Evolutionary conservation across 176 grass and related monocot species (phyloP), one percentile per base, ranked within the genome.

Genomic region (Bonia amplexicaulis): DNA sequence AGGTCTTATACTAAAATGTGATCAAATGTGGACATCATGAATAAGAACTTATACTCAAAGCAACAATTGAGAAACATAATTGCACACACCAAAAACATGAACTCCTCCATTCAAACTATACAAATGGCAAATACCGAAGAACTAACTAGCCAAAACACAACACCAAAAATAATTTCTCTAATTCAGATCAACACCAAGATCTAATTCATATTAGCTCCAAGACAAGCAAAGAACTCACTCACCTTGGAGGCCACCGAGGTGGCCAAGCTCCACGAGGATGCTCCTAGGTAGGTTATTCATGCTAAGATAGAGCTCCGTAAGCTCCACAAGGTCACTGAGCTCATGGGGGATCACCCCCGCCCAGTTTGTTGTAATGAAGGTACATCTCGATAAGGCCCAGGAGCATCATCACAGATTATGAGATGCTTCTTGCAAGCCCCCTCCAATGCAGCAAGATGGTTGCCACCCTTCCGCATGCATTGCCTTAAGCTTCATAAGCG

Each of bases 291-390:
- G 84, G 80, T 89, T 90, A 8, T 98, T 98, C 20, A 92, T 83
- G 80, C 83, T 80, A 22, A 94, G 93, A 77, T 96, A 98, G 70
- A 98, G 90, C 53, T 94, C 93, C 12, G 71, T 78, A 9, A 98
- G 84, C 1, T 66, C 69, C 3, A 75, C 55, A 14, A 95, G 86
- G 5, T 82, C 58, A 0, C 83, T 86, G 40, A 98, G 84, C 85
- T 95, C 88, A 44, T 46, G 78, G 2, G 93, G 45, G 95, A 37
- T 90, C 25, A n/a, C 66, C 3, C 93, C 90, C 90, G 1, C 55
- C 12, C 8, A 98, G 69, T 6, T 78, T 66, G 71, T 98, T 98
- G 87, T 92, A 96, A 27, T 98, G 96, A 6, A 94, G 87, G 52
- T 94, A 98, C 17, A 98, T 82, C 0, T 88, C 90, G 4, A 84